Percentiles rank a stretch among this genome's conserved stretches.
Conservation (phyloP, 2,329 filamentous ascomycete genomes). For the Alternaria consortialis region DNA sequence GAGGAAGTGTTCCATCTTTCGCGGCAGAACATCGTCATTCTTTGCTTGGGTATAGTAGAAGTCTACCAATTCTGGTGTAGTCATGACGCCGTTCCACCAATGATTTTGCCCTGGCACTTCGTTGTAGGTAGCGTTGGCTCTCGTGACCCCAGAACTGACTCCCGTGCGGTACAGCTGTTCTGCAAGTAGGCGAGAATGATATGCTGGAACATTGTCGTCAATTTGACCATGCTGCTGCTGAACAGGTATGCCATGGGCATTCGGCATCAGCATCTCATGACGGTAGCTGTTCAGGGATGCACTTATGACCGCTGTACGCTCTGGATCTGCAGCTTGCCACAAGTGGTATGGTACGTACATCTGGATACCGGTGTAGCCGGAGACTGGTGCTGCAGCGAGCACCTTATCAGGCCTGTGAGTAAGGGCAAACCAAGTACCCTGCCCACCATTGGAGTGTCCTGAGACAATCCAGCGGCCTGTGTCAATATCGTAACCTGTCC, state of each 20-base stretch:
- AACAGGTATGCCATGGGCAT: slow-evolving; percentile 62
- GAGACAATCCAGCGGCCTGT: slow-evolving; percentile 61
- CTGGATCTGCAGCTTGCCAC: slow-evolving; percentile 65
- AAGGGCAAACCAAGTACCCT: slow-evolving; percentile 66
- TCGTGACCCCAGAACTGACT: slow-evolving; percentile 38
- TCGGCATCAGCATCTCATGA: slow-evolving; percentile 64
- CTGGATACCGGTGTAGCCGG: slow-evolving; percentile 67
- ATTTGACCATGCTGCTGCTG: slow-evolving; percentile 65
- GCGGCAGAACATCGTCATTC: slow-evolving; percentile 25
- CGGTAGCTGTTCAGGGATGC: slow-evolving; percentile 62
- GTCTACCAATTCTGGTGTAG: slow-evolving; percentile 57
- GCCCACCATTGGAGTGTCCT: slow-evolving; percentile 69
- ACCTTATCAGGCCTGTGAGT: slow-evolving; percentile 66
- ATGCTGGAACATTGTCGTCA: slow-evolving; percentile 68
- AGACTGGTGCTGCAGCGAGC: slow-evolving; percentile 65
- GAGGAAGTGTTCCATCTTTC: slow-evolving; percentile 52
- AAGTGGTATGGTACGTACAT: slow-evolving; percentile 67
- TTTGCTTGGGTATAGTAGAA: slow-evolving; percentile 58
- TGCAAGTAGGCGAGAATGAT: slow-evolving; percentile 64
- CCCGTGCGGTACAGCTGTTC: slow-evolving; percentile 53
- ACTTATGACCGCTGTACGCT: slow-evolving; percentile 58
- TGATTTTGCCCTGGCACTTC: slow-evolving; percentile 53
- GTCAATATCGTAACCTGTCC: slow-evolving; percentile 60
- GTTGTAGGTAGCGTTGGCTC: slow-evolving; percentile 56
- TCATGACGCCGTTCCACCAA: slow-evolving; percentile 58